Evolutionary conservation across 352 stramenopile species (phyloP).

Genomic region (Blastocystis sp.): DNA sequence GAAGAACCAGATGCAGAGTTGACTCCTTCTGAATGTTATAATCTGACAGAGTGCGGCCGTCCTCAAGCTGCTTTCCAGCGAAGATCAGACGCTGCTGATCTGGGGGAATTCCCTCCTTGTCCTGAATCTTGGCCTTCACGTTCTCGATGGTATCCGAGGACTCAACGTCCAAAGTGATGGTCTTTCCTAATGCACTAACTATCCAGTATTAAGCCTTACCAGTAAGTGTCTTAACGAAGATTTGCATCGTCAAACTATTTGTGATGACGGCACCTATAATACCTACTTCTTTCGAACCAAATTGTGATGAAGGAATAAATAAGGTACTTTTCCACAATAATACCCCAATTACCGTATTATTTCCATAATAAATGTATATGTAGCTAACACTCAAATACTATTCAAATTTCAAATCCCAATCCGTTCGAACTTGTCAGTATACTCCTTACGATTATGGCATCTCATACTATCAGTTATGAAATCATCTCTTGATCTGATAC

Average conservation of each 20-base stretch:
- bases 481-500: too few species aligned
- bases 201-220: neutral
- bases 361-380: neutral
- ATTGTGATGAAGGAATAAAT: neutral
- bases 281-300: slow-evolving; percentile 42
- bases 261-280: neutral
- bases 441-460: too few species aligned
- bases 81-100: slow-evolving; percentile 99
- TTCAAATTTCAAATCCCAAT: too few species aligned
- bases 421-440: too few species aligned
- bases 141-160: slow-evolving; percentile 93
- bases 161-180: slow-evolving; percentile 98
- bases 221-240: slow-evolving; percentile 59
- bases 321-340: neutral
- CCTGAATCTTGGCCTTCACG: slow-evolving; percentile 99
- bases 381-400: neutral
- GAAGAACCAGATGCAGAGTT: slow-evolving; percentile 92
- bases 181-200: slow-evolving; percentile 66
- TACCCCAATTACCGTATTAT: neutral
- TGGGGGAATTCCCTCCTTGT: slow-evolving; percentile 99
- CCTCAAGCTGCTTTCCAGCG: slow-evolving; percentile 97
- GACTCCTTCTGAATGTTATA: slow-evolving; percentile 90
- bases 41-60: slow-evolving; percentile 86
- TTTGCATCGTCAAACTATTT: slow-evolving; percentile 50
- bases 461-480: too few species aligned